Evolutionary conservation across 768 basidiomycete genomes (phyloP).

Genomic region (Suillus cothurnatus): DNA sequence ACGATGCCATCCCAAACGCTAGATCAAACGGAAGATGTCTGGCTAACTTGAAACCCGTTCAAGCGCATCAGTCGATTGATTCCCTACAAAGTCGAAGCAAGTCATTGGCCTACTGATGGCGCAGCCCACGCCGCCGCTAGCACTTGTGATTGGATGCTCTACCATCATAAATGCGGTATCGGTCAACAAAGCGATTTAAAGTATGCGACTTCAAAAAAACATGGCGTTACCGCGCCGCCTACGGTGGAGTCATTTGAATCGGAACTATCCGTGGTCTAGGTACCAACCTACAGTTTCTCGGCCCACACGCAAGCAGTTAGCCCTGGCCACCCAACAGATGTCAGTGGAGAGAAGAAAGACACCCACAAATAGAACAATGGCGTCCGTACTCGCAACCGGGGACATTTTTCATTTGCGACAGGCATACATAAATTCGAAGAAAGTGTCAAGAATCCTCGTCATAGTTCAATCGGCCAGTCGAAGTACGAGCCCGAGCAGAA

Average conservation of each 20-base stretch:
- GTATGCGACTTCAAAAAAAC: neutral
- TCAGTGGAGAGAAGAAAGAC: neutral
- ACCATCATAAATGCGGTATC: neutral
- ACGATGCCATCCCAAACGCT: neutral
- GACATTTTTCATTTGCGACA: neutral
- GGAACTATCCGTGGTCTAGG: neutral
- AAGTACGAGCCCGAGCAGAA: neutral
- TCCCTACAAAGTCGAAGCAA: neutral
- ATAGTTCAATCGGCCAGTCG: neutral
- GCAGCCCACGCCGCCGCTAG: neutral
- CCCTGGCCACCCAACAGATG: neutral
- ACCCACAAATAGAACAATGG: neutral
- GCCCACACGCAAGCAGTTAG: neutral
- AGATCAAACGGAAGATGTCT: neutral
- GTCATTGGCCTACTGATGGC: neutral
- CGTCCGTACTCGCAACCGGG: neutral
- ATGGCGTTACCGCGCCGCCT: neutral
- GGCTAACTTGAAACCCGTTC: neutral
- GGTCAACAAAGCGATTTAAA: neutral
- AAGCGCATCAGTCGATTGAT: neutral
- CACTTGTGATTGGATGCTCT: neutral
- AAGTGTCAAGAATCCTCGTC: neutral
- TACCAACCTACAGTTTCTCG: neutral
- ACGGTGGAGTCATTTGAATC: neutral
- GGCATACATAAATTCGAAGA: no score